Percentiles rank a stretch among this genome's conserved stretches.
phyloP scores from a whole-genome alignment of 1,139 yeast species.

The Hansenula sp. region DNA sequence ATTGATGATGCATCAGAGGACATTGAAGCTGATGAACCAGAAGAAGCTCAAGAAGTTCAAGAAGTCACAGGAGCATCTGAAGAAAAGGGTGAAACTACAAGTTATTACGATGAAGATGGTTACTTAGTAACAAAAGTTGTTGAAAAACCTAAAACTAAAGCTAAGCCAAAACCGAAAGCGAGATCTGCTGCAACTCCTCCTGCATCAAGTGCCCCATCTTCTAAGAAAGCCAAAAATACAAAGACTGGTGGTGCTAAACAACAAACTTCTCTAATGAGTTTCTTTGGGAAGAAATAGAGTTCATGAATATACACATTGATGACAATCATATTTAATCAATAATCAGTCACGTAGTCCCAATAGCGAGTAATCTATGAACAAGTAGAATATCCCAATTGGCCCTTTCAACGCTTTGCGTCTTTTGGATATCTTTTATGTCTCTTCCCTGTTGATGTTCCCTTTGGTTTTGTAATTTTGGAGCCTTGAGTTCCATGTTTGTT shows the following conservation, averaged over 20 bases:
- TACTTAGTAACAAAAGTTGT: slow-evolving; percentile 22
- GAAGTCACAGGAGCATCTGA: not conserved
- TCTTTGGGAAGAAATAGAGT: slow-evolving; percentile 23
- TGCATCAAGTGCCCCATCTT: slow-evolving; percentile 3
- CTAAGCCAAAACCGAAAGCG: slow-evolving; percentile 11
- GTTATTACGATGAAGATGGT: slow-evolving; percentile 27
- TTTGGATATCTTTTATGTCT: not conserved
- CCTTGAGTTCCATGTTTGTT: not conserved
- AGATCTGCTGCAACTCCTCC: slow-evolving; percentile 5
- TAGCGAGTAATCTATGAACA: too few relatives aligned
- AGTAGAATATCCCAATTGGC: too few relatives aligned
- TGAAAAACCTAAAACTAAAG: slow-evolving; percentile 7
- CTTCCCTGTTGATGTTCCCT: too few relatives aligned
- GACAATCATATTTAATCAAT: too few relatives aligned
- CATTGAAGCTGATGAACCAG: slow-evolving; percentile 2
- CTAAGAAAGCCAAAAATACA: slow-evolving; percentile 11
- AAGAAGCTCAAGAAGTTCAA: slow-evolving; percentile 4
- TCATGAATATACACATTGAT: too few relatives aligned
- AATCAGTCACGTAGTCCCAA: too few relatives aligned
- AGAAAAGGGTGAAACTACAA: slow-evolving; percentile 5
- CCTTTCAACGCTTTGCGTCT: too few relatives aligned
- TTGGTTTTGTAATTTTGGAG: not conserved
- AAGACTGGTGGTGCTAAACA: slow-evolving; percentile 10
- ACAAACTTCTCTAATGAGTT: slow-evolving; percentile 20
- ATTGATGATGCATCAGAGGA: not conserved